These are phyloP conservation scores for Colletotrichum shisoi DNA, from an alignment of 2,329 filamentous ascomycete species.

Conservation along the genomic window DNA sequence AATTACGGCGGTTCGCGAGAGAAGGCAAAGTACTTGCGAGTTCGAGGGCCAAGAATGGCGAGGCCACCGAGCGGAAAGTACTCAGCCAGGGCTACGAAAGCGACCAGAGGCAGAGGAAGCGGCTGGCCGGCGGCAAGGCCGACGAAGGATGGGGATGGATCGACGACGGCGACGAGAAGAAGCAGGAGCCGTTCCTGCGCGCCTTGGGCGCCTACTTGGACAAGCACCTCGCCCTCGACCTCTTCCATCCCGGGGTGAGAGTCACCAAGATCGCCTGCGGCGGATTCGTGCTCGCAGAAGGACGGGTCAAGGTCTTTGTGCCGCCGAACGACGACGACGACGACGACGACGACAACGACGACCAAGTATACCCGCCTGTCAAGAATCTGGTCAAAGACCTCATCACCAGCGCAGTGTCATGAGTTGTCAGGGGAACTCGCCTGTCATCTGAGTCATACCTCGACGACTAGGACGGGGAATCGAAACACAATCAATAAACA, in stretches of 20 bases:
- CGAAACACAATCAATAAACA: neutral
- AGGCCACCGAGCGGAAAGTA: conserved; percentile 34
- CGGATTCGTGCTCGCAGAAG: conserved; percentile 64
- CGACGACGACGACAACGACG: conserved; percentile 7
- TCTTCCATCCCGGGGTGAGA: conserved; percentile 64
- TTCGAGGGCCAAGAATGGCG: conserved; percentile 22
- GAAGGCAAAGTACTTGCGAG: conserved; percentile 48
- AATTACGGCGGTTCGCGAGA: conserved; percentile 57
- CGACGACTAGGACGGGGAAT: neutral
- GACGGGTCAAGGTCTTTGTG: conserved; percentile 59
- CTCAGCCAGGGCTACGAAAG: conserved; percentile 44
- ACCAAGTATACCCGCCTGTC: conserved; percentile 23
- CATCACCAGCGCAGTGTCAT: conserved; percentile 19
- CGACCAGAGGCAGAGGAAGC: conserved; percentile 52
- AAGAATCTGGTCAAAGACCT: conserved; percentile 26
- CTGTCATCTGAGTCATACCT: neutral
- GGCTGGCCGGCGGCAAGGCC: conserved; percentile 55
- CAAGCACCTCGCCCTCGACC: conserved; percentile 62
- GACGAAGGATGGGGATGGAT: conserved; percentile 65
- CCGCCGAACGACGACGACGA: conserved; percentile 21
- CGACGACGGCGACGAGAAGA: conserved; percentile 33
- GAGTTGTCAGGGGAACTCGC: neutral
- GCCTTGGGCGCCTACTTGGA: conserved; percentile 60
- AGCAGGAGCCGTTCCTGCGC: conserved; percentile 57
- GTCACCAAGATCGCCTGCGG: conserved; percentile 63